Percentiles rank a stretch among this genome's conserved stretches.
These are phyloP conservation scores for Taphrina betulina DNA, from an alignment of 1,139 yeast genomes.

Conservation along the genomic window DNA sequence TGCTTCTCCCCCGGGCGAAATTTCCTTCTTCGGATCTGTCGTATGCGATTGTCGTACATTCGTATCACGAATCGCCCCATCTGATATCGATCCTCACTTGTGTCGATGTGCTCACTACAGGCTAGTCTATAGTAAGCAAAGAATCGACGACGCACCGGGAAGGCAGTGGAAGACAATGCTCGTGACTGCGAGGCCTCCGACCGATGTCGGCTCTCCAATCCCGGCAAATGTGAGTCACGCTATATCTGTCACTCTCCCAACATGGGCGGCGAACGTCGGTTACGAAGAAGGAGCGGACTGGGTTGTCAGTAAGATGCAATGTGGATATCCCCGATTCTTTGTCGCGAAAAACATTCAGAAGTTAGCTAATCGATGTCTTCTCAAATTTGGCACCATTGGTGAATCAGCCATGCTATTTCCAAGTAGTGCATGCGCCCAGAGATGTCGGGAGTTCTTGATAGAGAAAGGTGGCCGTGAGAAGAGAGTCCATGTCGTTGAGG, in stretches of 20 bases:
- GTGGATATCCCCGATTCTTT: slow-evolving; percentile 70
- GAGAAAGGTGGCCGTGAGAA: slow-evolving; percentile 36
- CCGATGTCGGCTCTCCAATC: slow-evolving; percentile 67
- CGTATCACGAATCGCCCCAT: too few species aligned
- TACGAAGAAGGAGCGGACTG: slow-evolving; percentile 87
- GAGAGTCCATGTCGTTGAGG: slow-evolving; percentile 58
- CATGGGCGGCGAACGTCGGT: slow-evolving; percentile 90
- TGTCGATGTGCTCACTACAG: too few species aligned
- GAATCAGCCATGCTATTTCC: slow-evolving; percentile 77
- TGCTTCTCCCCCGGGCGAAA: too few species aligned
- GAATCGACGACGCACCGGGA: too few species aligned
- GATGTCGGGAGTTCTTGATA: slow-evolving; percentile 69
- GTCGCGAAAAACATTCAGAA: slow-evolving; percentile 31
- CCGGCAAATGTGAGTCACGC: slow-evolving; percentile 90
- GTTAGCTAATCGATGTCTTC: slow-evolving; percentile 40
- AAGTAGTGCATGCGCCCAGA: slow-evolving; percentile 70
- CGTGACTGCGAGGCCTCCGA: slow-evolving; percentile 16
- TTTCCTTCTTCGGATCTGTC: too few species aligned
- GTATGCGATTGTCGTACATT: too few species aligned
- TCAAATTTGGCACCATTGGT: slow-evolving; percentile 72
- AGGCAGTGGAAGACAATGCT: too few species aligned
- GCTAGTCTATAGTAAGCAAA: too few species aligned
- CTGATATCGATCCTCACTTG: too few species aligned
- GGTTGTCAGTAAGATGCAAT: slow-evolving; percentile 74
- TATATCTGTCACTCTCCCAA: slow-evolving; percentile 87